Base-by-base conservation (phyloP, 768 basidiomycete genomes). In the Sporobolomyces roseus region DNA sequence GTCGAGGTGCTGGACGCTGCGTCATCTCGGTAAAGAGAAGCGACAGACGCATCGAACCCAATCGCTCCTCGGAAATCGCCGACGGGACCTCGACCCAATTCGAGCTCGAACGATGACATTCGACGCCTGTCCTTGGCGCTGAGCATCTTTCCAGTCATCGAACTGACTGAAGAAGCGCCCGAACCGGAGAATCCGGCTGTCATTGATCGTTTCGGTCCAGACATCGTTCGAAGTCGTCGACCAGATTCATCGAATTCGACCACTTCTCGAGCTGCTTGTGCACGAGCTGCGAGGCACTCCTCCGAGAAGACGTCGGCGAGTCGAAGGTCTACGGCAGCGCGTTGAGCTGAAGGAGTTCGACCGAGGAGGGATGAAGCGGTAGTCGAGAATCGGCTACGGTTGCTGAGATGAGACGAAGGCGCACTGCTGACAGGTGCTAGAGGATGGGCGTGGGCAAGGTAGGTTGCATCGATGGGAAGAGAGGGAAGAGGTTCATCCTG, bases 251-350 rank as follows among this genome's bases (percentile, higher is more conserved):
- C 56, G 14, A 38, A n/a, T 21, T 63, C 66, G 58, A 35, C 27
- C 14, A 49, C 54, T 21, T 66, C 64, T 2, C 67, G 67, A 7
- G 61, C 64, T 0, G 64, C 66, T 16, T 63, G 61, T 4, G 67
- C 65, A 3, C 93, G 84, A 21, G 87, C 88, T 3, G 84, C 82
- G 32, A 87, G 78, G 70, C 88, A 88, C 29, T 82, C 81, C 66
- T 87, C 85, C 16, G 91, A 92, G 73, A 88, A 85, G 65, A 96
- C 85, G 75, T 94, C 93, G 52, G 84, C 82, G 23, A 97, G 80
- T 16, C 86, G 86, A 50, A 87, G 84, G 74, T 94, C 92, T 58
- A 91, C 86, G 46, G 85, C 84, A 33, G 83, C 81, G 53, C 90
- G 86, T 38, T 86, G 85, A 14, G 84, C 80, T 23, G 88, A 86